phyloP scores from a whole-genome alignment of 352 stramenopile species.

The Globisporangium alternatum region DNA sequence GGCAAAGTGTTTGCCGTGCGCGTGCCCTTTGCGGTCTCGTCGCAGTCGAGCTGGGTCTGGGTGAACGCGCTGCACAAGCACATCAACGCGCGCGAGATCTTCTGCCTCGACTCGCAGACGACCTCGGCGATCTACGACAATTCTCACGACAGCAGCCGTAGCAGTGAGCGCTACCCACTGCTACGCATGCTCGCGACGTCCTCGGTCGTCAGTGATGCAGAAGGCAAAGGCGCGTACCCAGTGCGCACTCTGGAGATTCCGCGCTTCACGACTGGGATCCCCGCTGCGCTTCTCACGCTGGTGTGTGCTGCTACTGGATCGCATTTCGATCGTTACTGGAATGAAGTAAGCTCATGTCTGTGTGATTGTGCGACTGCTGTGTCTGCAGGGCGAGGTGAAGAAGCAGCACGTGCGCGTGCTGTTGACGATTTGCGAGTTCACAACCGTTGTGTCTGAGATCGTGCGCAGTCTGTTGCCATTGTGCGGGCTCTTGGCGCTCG shows the following conservation, averaged over 20 bases:
- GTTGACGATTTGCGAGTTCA: constrained; percentile 49
- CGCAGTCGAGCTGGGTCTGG: constrained; percentile 49
- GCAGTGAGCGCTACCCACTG: constrained; percentile 29
- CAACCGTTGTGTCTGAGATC: constrained; percentile 34
- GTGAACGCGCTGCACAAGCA: constrained; percentile 35
- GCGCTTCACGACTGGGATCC: constrained; percentile 49
- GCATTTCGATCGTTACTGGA: not conserved
- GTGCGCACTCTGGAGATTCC: constrained; percentile 51
- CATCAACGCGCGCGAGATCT: constrained; percentile 37
- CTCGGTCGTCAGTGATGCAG: constrained; percentile 15
- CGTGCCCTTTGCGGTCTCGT: constrained; percentile 39
- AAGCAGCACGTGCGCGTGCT: constrained; percentile 50
- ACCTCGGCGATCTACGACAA: constrained; percentile 51
- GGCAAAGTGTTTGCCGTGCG: constrained; percentile 40
- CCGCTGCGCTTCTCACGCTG: constrained; percentile 57
- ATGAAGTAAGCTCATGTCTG: not conserved
- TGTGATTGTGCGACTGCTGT: not conserved
- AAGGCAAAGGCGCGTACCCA: constrained; percentile 23
- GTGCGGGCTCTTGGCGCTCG: constrained; percentile 27
- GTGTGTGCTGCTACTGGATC: constrained; percentile 23
- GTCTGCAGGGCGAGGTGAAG: constrained; percentile 44
- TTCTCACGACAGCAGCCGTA: constrained; percentile 13
- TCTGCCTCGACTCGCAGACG: constrained; percentile 64
- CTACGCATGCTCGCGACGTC: constrained; percentile 48
- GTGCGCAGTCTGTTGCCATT: constrained; percentile 49